Evolutionary conservation across 2,329 filamentous ascomycete species (phyloP), one percentile per base, ranked within the genome.

Genomic region (Botrytis fragariae): DNA sequence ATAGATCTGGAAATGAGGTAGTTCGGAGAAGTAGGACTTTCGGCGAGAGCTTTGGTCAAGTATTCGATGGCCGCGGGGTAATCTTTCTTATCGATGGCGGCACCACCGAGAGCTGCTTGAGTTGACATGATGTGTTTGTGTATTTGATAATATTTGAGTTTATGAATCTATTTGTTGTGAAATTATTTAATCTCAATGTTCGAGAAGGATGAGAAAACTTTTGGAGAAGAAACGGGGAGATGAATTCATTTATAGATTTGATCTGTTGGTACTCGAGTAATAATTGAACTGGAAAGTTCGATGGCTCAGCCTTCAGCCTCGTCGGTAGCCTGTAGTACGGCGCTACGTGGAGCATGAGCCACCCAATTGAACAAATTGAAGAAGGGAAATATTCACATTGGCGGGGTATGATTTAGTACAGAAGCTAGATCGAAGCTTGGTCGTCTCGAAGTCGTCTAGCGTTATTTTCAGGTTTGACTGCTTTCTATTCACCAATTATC

Each of bases 1-100:
- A 91, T 94, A 7, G 94, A 92, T 32, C 95, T 93, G 77, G 92
- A 90, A 75, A 96, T 89, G 75, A 95, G 91, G 88, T 96, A 98
- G 63, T 88, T 83, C 1, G 94, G 93, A 1, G 94, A 93, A 67
- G 88, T 84, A 1, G 93, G 92, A 4, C 93, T 86, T 74, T 89
- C 54, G 6, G 61, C 83, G 48, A 97, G 85, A 10, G 93, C 93
- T 57, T 84, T 82, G 12, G 91, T 92, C 76, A 92, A 91, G 78
- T 90, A 87, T 51, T 84, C 81, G 77, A 97, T 88, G 62, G 93
- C 94, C 64, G 86, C 85, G 8, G 86, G 83, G 82, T 89, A 95
- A 74, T 95, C 87, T 69, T 87, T 87, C 14, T 83, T 84, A 42
- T 88, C 83, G 73, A 93, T 86, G 72, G 93, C 94, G 75, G 87